Base-by-base conservation (phyloP, 805 yeast genomes). In the Suhomyces emberorum region DNA sequence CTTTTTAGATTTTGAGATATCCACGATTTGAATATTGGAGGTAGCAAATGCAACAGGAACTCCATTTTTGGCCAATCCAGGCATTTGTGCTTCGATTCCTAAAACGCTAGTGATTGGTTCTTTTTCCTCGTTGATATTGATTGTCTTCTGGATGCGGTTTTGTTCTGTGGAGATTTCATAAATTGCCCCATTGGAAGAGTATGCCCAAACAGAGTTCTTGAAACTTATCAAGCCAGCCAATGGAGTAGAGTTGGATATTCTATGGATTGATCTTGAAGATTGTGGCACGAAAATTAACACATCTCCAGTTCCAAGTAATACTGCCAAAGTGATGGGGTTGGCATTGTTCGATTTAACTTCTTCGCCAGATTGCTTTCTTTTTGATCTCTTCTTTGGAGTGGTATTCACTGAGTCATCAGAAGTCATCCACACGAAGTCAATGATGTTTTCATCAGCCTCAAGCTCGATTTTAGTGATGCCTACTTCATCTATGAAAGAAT, bases 211-310 rank as follows among this genome's bases (percentile, higher is more conserved):
- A 15, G 45, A 41, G 32, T 42, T 38, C 4, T 23, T 16, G 27
- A 14, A 15, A 20, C 23, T 10, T n/a, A 27, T 20, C 25, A 16
- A 60, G 47, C 21, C 60, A 46, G 23, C 49, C 45, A 23, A 53
- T 12, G 19, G 18, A 5, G 27, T 12, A 4, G 29, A 22, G 26
- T 53, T 55, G 0, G 67, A 46, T 19, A 70, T 64, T 41, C 69
- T 65, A 39, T 56, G 57, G 14, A 63, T 51, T 12, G 64, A 47
- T 16, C 59, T 68, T 38, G 65, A 68, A 16, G 61, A 57, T 24
- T 53, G 47, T 2, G 80, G 78, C 2, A 77, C 66, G 35, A 67
- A 65, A 7, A 72, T 52, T 34, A 67, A 48, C 19, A 76, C 55
- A 34, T 65, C 72, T 7, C 72, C 72, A 22, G 47, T 49, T 15